Evolutionary conservation across 1,139 yeast species (phyloP).

Genomic region (Hemisphaericaspora lyxosophila): DNA sequence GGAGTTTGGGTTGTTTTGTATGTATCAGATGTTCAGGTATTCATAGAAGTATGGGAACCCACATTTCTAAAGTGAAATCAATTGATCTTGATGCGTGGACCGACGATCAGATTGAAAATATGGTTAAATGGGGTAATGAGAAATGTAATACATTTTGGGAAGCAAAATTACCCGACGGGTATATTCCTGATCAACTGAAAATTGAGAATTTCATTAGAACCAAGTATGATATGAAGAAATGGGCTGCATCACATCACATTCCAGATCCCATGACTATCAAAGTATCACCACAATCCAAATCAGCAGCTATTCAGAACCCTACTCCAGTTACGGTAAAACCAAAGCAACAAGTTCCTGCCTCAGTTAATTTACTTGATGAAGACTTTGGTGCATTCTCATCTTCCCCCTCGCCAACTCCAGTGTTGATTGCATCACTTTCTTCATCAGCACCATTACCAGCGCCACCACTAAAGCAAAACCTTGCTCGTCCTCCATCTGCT

Average conservation of each 20-base stretch:
- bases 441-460: slow-evolving; percentile 12
- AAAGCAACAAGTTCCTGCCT: background rate
- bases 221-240: slow-evolving; percentile 85
- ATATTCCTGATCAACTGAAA: slow-evolving; percentile 81
- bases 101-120: slow-evolving; percentile 80
- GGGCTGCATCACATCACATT: slow-evolving; percentile 56
- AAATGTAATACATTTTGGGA: slow-evolving; percentile 85
- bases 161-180: slow-evolving; percentile 63
- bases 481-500: slow-evolving; percentile 7
- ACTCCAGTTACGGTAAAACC: slow-evolving; percentile 2
- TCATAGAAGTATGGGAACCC: slow-evolving; percentile 94
- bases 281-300: slow-evolving; percentile 2
- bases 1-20: slow-evolving; percentile 90
- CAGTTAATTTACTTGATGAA: slow-evolving; percentile 30
- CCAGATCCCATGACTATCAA: slow-evolving; percentile 58
- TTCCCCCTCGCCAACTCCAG: slow-evolving; percentile 20
- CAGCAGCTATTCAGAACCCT: background rate
- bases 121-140: slow-evolving; percentile 85
- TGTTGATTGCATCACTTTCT: slow-evolving; percentile 2
- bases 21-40: slow-evolving; percentile 94
- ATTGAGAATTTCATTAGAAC: slow-evolving; percentile 88
- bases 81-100: slow-evolving; percentile 97
- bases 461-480: slow-evolving; percentile 10
- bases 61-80: slow-evolving; percentile 80
- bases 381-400: slow-evolving; percentile 45